Percentiles rank a stretch among this genome's conserved stretches.
Evolutionary conservation across 805 yeast genomes (phyloP).

Genomic region (Brettanomyces naardenensis): DNA sequence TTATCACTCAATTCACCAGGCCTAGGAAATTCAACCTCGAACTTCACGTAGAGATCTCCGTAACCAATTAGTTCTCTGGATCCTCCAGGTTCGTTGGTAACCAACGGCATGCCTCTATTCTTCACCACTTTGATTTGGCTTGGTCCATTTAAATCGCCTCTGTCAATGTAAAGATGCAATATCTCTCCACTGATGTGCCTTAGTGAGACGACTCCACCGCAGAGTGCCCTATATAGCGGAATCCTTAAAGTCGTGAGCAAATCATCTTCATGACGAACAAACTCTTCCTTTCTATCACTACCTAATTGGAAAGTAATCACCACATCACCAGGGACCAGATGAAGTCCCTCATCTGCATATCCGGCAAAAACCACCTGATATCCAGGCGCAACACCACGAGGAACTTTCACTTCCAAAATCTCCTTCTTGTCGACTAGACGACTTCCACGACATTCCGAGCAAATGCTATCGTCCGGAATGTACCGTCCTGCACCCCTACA

Average conservation of each 20-base stretch:
- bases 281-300: conserved; percentile 18
- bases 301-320: conserved; percentile 39
- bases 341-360: conserved; percentile 58
- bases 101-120: conserved; percentile 58
- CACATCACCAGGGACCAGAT: conserved; percentile 60
- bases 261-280: conserved; percentile 28
- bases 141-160: conserved; percentile 48
- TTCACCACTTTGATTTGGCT: conserved; percentile 31
- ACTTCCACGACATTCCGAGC: conserved; percentile 35
- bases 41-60: conserved; percentile 55
- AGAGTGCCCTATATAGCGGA: conserved; percentile 16
- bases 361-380: conserved; percentile 46
- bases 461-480: conserved; percentile 25
- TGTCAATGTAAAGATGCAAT: conserved; percentile 31
- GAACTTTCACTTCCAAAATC: conserved; percentile 42
- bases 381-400: conserved; percentile 48
- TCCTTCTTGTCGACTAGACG: conserved; percentile 41
- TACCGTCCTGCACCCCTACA: conserved; percentile 36
- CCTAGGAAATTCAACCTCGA: conserved; percentile 51
- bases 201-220: conserved; percentile 23
- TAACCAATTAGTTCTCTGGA: conserved; percentile 3
- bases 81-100: conserved; percentile 9
- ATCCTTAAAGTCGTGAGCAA: conserved; percentile 14
- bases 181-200: conserved; percentile 29
- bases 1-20: conserved; percentile 34